phyloP scores from a whole-genome alignment of 2,329 filamentous ascomycete species.

The Alternaria ventricosa region DNA sequence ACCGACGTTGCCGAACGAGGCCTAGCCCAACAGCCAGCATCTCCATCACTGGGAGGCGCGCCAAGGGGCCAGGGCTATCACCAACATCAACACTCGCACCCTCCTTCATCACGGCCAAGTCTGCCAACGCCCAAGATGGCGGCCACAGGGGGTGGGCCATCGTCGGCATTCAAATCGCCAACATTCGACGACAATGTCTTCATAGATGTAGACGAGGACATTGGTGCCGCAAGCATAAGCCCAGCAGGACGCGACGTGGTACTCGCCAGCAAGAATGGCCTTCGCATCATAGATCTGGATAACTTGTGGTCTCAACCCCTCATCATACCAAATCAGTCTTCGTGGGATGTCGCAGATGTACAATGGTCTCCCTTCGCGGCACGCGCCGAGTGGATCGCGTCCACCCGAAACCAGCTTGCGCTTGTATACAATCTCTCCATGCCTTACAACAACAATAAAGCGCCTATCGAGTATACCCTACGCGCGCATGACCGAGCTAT shows the following conservation, averaged over 20 bases:
- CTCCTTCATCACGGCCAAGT: not conserved
- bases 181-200: constrained; percentile 86
- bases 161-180: constrained; percentile 77
- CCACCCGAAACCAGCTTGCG: constrained; percentile 92
- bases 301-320: constrained; percentile 86
- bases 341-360: constrained; percentile 95
- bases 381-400: constrained; percentile 91
- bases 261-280: constrained; percentile 81
- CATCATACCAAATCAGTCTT: constrained; percentile 81
- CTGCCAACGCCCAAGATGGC: constrained; percentile 22
- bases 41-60: not conserved
- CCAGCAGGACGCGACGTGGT: constrained; percentile 90
- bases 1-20: not conserved
- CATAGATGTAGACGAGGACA: constrained; percentile 77
- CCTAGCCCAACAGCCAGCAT: constrained; percentile 4
- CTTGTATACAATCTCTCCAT: constrained; percentile 85
- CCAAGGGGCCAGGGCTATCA: constrained; percentile 6
- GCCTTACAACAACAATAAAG: constrained; percentile 64
- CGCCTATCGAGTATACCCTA: constrained; percentile 86
- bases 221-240: constrained; percentile 91
- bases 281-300: constrained; percentile 91
- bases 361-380: constrained; percentile 95
- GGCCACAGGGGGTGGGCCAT: constrained; percentile 31
- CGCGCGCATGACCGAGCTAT: constrained; percentile 88
- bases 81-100: constrained; percentile 13